Percentiles rank a stretch among this genome's conserved stretches.
Evolutionary conservation across 768 basidiomycete genomes (phyloP).

Genomic region (Suillus clintonianus): DNA sequence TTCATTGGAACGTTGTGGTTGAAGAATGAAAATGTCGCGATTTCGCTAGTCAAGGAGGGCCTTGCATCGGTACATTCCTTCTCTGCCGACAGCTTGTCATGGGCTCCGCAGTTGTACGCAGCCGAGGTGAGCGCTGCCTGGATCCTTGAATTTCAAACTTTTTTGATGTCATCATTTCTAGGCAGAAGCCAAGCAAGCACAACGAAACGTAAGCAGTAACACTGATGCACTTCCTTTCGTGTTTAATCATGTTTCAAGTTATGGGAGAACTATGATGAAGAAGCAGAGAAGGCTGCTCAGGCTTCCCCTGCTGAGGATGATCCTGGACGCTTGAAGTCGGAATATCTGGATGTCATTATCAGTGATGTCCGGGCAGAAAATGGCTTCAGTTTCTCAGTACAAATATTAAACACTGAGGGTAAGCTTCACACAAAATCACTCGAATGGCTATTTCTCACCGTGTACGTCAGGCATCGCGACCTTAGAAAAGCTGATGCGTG

Average conservation of each 20-base stretch:
- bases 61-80: constrained; percentile 86
- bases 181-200: constrained; percentile 80
- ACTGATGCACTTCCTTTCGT: not conserved
- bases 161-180: constrained; percentile 27
- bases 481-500: constrained; percentile 91
- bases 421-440: constrained; percentile 12
- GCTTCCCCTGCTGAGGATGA: constrained; percentile 45
- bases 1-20: constrained; percentile 89
- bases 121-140: constrained; percentile 62
- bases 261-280: constrained; percentile 84
- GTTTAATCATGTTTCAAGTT: constrained; percentile 49
- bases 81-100: constrained; percentile 81
- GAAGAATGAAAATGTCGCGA: constrained; percentile 85
- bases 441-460: constrained; percentile 5
- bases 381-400: constrained; percentile 88
- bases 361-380: constrained; percentile 78
- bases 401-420: constrained; percentile 92
- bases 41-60: constrained; percentile 83
- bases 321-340: constrained; percentile 63
- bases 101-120: constrained; percentile 76
- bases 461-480: constrained; percentile 73
- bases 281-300: constrained; percentile 59
- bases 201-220: constrained; percentile 65
- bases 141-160: not conserved
- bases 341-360: constrained; percentile 92